Base-by-base conservation (phyloP, 2,329 filamentous ascomycete genomes). In the Rhinocladiella mackenziei region DNA sequence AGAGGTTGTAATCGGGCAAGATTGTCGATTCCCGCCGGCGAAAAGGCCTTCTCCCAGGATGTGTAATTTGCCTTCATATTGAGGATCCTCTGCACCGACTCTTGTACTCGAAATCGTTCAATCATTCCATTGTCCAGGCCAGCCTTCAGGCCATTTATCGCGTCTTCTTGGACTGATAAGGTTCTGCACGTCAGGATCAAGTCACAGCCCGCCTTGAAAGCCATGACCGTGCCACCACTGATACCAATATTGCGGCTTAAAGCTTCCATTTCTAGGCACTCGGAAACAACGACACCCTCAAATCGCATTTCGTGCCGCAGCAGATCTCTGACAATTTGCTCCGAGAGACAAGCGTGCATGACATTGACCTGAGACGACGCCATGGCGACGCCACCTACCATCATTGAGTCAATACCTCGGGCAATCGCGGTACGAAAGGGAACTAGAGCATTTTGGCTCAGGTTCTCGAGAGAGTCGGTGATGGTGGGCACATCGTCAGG, bases 201-300 rank as follows among this genome's bases (percentile, higher is more conserved):
- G 63, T 98, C 92, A 61, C 92, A 97, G 10, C 92, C 92, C 22
- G 92, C 91, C 63, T 95, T 92, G 38, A 96, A 86, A 3, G 92
- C 92, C 89, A 96, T 96, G 56, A 97, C 88, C 0, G 91, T 95
- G 9, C 92, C 92, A 29, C 92, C 91, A 56, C 91, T 89, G 13
- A 98, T 89, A n/a, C 91, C 91, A 37, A 97, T 92, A 58, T 96
- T 94, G 60, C 94, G 87, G 53, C 88, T 92, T 6, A 97, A 76
- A 0, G 89, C 89, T 60, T 96, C 89, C 91, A 97, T 97, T 63
- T 96, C 91, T 5, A 97, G 70, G 55, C 91, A 97, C 61, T 97
- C 91, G 0, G 89, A 96, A 37, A 97, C 88, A 17, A 92, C 89
- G 2, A 97, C 89, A 1, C 91, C 91, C 37, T 87, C 79, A 58